phyloP scores from a whole-genome alignment of 2,329 filamentous ascomycete genomes.

The Epicoccum sorghinum region DNA sequence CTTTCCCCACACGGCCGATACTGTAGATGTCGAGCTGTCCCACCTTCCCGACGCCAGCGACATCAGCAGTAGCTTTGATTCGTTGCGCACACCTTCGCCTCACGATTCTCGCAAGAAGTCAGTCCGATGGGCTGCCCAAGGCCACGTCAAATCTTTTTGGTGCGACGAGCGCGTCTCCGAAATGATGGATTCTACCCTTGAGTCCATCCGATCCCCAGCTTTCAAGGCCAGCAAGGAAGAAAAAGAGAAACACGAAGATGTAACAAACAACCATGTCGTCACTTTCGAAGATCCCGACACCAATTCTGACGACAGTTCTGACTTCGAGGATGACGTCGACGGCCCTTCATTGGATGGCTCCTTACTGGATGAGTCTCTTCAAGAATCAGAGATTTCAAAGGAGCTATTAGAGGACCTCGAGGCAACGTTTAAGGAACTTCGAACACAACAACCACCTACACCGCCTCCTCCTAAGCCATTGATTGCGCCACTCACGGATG shows the following conservation, averaged over 20 bases:
- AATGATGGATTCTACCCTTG: conserved; percentile 31
- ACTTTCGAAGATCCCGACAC: not conserved
- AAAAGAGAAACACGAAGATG: not conserved
- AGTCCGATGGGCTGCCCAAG: conserved; percentile 23
- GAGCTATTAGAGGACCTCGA: conserved; percentile 30
- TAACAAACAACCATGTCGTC: not conserved
- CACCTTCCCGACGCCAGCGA: conserved; percentile 4
- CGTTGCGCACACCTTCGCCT: not conserved
- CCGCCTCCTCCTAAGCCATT: conserved; percentile 22
- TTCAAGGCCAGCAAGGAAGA: not conserved
- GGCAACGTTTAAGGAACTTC: conserved; percentile 20
- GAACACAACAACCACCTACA: conserved; percentile 16
- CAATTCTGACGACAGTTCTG: not conserved
- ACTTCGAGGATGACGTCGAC: conserved; percentile 13
- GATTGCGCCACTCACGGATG: conserved; percentile 22
- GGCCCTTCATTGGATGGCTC: not conserved
- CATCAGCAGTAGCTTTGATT: conserved; percentile 1
- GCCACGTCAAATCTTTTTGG: conserved; percentile 24
- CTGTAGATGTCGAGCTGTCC: conserved; percentile 17
- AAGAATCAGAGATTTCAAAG: conserved; percentile 26
- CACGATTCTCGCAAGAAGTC: conserved; percentile 10
- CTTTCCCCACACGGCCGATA: conserved; percentile 7
- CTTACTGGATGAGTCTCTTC: conserved; percentile 21
- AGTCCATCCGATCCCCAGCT: conserved; percentile 19
- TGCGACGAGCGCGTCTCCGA: conserved; percentile 28